Evolutionary conservation across 352 stramenopile species (phyloP), one percentile per base, ranked within the genome.

Genomic region (Phytopythium vexans): DNA sequence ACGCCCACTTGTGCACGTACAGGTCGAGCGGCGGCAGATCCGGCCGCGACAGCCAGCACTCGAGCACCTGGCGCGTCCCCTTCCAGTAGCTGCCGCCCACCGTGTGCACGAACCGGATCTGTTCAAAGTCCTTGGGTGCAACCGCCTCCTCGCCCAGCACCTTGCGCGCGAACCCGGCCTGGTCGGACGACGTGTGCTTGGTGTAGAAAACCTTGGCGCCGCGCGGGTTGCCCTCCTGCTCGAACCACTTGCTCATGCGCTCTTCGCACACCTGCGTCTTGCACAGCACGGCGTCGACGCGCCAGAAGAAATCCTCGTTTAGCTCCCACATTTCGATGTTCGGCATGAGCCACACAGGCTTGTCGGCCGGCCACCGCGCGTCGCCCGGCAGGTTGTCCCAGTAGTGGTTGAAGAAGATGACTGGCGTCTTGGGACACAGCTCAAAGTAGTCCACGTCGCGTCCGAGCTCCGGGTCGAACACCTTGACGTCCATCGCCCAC

Each of bases 281-380:
- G 58, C 67, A 77, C 6, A 83, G 47, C 42, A 83, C 68, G 0
- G 59, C 59, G 33, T 83, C 64, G 10, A 62, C 62, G 33, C 67
- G 60, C 64, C 67, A 74, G 43, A 72, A 70, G 41, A 78, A 67
- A 10, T 16, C 61, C 36, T 72, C 54, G 8, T 67, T 54, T 9
- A 83, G 56, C 16, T 83, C 72, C 61, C 72, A 72, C 72, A 80
- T 83, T 56, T 80, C 66, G 27, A 76, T 71, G 47, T 76, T 76
- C 0, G 60, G 64, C 67, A 76, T 76, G 16, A 76, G 14, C 14
- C 68, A 82, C 57, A 82, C 56, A 9, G 67, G 63, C 56, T 78
- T 82, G 34, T 62, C 39, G 49, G 55, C 52, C 8, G 71, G 68
- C 65, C 71, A 82, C 4, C 51, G 42, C 10, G 48, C 27, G 1